Base-by-base conservation (phyloP, 116 monocot species). In the Cymodocea nodosa region DNA sequence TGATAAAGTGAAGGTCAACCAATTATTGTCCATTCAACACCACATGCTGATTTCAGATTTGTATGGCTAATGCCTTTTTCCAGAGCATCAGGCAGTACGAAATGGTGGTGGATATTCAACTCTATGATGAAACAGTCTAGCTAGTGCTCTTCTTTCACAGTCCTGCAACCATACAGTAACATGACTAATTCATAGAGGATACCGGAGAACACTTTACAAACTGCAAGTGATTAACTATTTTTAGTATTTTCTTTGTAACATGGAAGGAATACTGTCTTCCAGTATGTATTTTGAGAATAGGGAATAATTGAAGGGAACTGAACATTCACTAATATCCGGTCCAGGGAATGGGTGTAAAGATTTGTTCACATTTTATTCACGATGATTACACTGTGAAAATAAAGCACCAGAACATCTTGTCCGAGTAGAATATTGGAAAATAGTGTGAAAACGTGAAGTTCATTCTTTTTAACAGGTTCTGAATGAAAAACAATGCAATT, bases 61-160 rank as follows among this genome's bases (percentile, higher is more conserved):
- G 22, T 12, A 56, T 56, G 56, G n/a, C 56, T 22, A 9, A 56
- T 56, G 56, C 56, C 8, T 56, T 56, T 10, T 37, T 37, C 4
- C 4, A 36, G 44, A 50, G 12, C 20, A 23, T 65, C 25, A 55
- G n/a, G 17, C 54, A 55, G 54, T 8, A 67, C 54, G 16, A 15
- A 23, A 35, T 54, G 67, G 67, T 36, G 51, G 67, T 67, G 55
- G 24, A 69, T 48, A 57, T 73, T 90, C 90, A 51, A 69, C 67
- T 74, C 83, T 83, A 59, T 90, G 90, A 63, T 71, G 83, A 68
- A 83, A 90, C 64, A 90, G 66, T 66, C 86, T 90, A 16, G 90
- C 79, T 53, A 90, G 74, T 9, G 74, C 73, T 40, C 90, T 70
- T 62, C 90, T 67, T 56, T 90, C 86, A 70, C 90, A 90, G 72